Conservation (phyloP, 495 filamentous ascomycete genomes). For the Choiromyces venosus region DNA sequence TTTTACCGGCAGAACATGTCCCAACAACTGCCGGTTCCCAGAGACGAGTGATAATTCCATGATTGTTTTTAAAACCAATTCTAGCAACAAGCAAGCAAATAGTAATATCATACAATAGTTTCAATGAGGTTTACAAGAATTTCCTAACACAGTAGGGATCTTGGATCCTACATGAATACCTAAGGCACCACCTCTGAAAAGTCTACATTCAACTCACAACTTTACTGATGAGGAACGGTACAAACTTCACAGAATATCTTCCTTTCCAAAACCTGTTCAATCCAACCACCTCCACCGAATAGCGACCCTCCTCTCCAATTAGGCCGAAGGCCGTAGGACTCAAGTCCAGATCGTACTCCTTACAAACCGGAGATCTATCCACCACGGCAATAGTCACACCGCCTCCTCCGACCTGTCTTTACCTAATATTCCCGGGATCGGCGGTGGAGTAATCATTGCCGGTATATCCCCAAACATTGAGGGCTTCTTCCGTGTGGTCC, state of each 20-base stretch:
- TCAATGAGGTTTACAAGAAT: neutral
- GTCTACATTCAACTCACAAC: no score
- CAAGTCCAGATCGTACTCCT: constrained; percentile 37
- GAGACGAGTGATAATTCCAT: neutral
- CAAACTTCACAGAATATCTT: neutral
- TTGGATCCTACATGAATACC: neutral
- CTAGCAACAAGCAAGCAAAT: neutral
- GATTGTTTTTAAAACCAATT: neutral
- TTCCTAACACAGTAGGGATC: neutral
- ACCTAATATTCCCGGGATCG: neutral
- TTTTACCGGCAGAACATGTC: neutral
- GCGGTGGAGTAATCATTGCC: constrained; percentile 29
- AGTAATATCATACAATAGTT: neutral
- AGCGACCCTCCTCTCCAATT: constrained; percentile 29
- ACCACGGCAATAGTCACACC: constrained; percentile 40
- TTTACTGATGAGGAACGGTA: no score
- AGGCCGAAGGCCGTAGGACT: constrained; percentile 31
- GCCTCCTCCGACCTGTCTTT: constrained; percentile 30
- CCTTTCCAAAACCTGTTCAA: no score
- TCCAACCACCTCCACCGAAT: constrained; percentile 39
- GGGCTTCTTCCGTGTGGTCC: neutral
- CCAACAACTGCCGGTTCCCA: neutral
- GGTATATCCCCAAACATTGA: neutral
- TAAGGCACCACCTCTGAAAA: no score
- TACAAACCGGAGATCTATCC: constrained; percentile 38